phyloP scores from a whole-genome alignment of 2,329 filamentous ascomycete species.

The Boeremia lycopersici region DNA sequence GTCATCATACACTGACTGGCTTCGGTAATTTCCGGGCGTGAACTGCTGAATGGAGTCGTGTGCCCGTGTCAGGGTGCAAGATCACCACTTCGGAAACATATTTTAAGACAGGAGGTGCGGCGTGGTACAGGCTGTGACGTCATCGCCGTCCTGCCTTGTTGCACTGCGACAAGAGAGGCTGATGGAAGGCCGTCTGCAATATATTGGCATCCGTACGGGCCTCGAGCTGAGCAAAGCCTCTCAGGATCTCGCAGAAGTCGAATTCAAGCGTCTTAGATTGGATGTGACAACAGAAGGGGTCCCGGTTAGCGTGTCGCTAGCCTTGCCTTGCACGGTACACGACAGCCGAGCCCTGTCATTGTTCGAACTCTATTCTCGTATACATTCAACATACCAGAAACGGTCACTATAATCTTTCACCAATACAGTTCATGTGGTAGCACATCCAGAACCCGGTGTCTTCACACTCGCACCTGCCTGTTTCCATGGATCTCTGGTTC shows the following conservation, averaged over 20 bases:
- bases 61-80: slow-evolving; percentile 5
- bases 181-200: neutral
- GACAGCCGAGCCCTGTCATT: too few relatives aligned
- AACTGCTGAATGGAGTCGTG: neutral
- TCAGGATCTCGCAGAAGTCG: neutral
- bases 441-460: neutral
- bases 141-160: neutral
- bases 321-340: too few relatives aligned
- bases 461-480: neutral
- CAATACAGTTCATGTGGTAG: too few relatives aligned
- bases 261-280: too few relatives aligned
- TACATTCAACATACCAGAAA: too few relatives aligned
- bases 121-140: slow-evolving; percentile 4
- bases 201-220: neutral
- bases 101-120: neutral
- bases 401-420: too few relatives aligned
- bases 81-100: neutral
- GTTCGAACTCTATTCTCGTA: too few relatives aligned
- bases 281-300: too few relatives aligned
- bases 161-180: neutral
- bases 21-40: slow-evolving; percentile 1
- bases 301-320: too few relatives aligned
- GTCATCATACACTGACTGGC: neutral
- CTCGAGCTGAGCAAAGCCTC: neutral
- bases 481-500: neutral